phyloP scores from a whole-genome alignment of 2,329 filamentous ascomycete genomes.

The Microascus cirrosus region DNA sequence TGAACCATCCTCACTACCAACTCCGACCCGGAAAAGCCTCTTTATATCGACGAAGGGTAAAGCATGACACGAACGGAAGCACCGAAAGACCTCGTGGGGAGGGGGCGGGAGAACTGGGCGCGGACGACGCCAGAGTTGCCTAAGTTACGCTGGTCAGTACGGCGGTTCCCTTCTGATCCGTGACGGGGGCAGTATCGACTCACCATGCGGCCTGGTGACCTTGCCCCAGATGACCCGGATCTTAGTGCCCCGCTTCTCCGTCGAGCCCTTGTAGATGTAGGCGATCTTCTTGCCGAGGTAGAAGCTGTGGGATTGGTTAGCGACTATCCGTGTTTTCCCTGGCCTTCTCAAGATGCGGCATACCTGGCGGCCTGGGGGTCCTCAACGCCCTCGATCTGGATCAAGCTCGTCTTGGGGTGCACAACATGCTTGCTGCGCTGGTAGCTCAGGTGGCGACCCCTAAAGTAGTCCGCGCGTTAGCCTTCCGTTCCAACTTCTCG shows the following conservation, averaged over 20 bases:
- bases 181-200: conserved; percentile 15
- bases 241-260: conserved; percentile 94
- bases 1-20: conserved; percentile 53
- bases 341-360: conserved; percentile 20
- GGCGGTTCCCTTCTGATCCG: neutral
- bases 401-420: conserved; percentile 82
- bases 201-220: conserved; percentile 92
- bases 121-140: conserved; percentile 97
- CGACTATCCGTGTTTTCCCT: neutral
- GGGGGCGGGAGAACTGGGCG: conserved; percentile 93
- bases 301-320: conserved; percentile 45
- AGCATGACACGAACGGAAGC: conserved; percentile 94
- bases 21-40: conserved; percentile 37
- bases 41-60: conserved; percentile 96
- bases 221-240: conserved; percentile 99
- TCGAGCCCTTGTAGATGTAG: conserved; percentile 94
- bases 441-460: conserved; percentile 97
- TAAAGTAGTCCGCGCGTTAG: conserved; percentile 21
- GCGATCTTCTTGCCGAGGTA: conserved; percentile 98
- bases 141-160: conserved; percentile 19
- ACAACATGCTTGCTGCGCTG: conserved; percentile 88
- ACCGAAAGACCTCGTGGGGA: conserved; percentile 93
- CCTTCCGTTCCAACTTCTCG: conserved; percentile 2
- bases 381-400: conserved; percentile 98
- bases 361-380: conserved; percentile 81